Evolutionary conservation across 345 rosid genomes (phyloP).

Genomic region (Boechera divaricarpa): DNA sequence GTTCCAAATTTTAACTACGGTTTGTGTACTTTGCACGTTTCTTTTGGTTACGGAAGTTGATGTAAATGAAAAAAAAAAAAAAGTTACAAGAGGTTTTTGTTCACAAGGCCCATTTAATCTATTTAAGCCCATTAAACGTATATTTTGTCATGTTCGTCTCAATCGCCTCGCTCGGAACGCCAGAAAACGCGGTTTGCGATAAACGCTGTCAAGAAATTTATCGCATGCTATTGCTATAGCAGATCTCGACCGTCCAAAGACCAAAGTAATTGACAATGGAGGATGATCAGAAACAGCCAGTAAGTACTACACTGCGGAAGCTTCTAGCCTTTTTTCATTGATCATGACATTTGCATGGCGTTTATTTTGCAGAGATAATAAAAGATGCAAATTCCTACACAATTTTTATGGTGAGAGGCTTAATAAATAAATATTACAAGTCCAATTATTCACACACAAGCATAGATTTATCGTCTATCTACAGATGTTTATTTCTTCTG

Average conservation of each 20-base stretch:
- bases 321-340: conserved; percentile 20
- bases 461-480: no score
- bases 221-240: not conserved
- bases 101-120: conserved; percentile 30
- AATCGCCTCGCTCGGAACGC: no score
- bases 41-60: not conserved
- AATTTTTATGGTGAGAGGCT: no score
- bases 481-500: no score
- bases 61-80: conserved; percentile 27
- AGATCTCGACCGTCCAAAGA: conserved; percentile 19
- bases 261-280: not conserved
- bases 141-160: not conserved
- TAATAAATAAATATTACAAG: no score
- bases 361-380: not conserved
- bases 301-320: conserved; percentile 10
- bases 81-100: not conserved
- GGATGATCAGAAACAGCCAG: conserved; percentile 15
- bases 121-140: conserved; percentile 11
- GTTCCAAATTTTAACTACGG: conserved; percentile 5
- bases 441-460: no score
- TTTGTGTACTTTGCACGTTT: conserved; percentile 35
- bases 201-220: not conserved
- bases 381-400: not conserved
- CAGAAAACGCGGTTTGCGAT: no score
- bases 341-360: conserved; percentile 26